These are phyloP conservation scores for Hericium coralloides DNA, from an alignment of 768 basidiomycete genomes.

Conservation along the genomic window DNA sequence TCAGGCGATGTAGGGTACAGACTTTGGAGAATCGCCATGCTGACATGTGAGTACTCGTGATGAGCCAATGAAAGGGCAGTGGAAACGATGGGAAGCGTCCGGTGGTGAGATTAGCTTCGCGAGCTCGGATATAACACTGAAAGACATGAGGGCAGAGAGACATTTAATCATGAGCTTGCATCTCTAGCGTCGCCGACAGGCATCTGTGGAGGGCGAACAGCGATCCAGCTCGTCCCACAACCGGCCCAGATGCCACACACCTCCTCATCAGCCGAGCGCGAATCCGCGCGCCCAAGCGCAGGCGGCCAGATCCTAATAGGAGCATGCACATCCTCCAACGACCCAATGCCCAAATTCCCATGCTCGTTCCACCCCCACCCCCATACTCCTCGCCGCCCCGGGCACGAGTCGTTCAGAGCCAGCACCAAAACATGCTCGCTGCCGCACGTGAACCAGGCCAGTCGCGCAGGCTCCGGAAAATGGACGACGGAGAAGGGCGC, in stretches of 20 bases:
- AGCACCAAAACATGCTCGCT: constrained; percentile 72
- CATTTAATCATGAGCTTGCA: too few relatives aligned
- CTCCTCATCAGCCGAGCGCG: neutral
- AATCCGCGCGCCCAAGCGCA: neutral
- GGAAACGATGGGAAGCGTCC: too few relatives aligned
- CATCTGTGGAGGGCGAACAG: neutral
- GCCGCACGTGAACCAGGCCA: constrained; percentile 40
- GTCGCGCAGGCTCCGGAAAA: constrained; percentile 20
- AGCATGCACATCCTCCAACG: constrained; percentile 39
- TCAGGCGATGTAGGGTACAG: too few relatives aligned
- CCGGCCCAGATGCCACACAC: constrained; percentile 35
- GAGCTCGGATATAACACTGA: too few relatives aligned
- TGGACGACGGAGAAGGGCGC: constrained; percentile 19
- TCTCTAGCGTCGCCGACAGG: too few relatives aligned
- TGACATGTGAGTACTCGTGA: too few relatives aligned
- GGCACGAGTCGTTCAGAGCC: constrained; percentile 5
- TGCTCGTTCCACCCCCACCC: constrained; percentile 99
- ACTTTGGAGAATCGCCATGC: too few relatives aligned
- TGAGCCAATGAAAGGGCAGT: too few relatives aligned
- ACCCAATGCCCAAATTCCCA: constrained; percentile 76
- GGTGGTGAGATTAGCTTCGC: too few relatives aligned
- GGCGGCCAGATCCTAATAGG: constrained; percentile 51
- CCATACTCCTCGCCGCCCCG: constrained; percentile 39
- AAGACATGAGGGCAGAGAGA: too few relatives aligned
- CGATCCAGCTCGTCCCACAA: constrained; percentile 44